Base-by-base conservation (phyloP, 371 early-diverging fungal species). In the Mucor circinelloides region DNA sequence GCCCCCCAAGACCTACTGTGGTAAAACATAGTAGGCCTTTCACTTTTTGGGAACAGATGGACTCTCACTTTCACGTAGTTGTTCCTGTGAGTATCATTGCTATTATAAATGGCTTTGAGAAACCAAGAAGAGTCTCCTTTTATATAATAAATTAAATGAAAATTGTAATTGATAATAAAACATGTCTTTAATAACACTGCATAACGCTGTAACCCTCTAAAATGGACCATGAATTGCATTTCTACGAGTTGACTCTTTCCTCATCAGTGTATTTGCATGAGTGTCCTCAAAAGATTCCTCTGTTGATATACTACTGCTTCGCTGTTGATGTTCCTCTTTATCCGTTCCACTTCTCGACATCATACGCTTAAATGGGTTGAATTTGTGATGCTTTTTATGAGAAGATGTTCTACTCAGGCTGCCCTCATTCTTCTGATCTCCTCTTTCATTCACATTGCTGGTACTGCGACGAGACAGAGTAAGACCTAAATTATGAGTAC, bases 141-240 rank as follows among this genome's bases (percentile, higher is more conserved):
- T n/a, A n/a, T n/a, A n/a, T n/a, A n/a, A n/a, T n/a, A n/a, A n/a
- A n/a, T n/a, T n/a, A n/a, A n/a, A n/a, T n/a, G n/a, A n/a, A n/a
- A n/a, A n/a, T n/a, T n/a, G n/a, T n/a, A n/a, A n/a, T n/a, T n/a
- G n/a, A n/a, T n/a, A n/a, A n/a, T n/a, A n/a, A n/a, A n/a, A n/a
- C n/a, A n/a, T n/a, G n/a, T n/a, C n/a, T n/a, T n/a, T n/a, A n/a
- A n/a, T n/a, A n/a, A n/a, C n/a, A n/a, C n/a, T n/a, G n/a, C n/a
- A n/a, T n/a, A n/a, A n/a, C n/a, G n/a, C n/a, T n/a, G n/a, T n/a
- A n/a, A 32, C 19, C 21, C 12, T 32, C 28, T 63, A 56, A 57
- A 56, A 64, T 2, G 42, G 44, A 6, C 64, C 64, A 30, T 64
- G 64, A 5, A 64, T 30, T 28, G 64, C 64, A 44, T 64, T 64